phyloP scores from a whole-genome alignment of 139 green algal species.

The Auxenochlorella pyrenoidosa region DNA sequence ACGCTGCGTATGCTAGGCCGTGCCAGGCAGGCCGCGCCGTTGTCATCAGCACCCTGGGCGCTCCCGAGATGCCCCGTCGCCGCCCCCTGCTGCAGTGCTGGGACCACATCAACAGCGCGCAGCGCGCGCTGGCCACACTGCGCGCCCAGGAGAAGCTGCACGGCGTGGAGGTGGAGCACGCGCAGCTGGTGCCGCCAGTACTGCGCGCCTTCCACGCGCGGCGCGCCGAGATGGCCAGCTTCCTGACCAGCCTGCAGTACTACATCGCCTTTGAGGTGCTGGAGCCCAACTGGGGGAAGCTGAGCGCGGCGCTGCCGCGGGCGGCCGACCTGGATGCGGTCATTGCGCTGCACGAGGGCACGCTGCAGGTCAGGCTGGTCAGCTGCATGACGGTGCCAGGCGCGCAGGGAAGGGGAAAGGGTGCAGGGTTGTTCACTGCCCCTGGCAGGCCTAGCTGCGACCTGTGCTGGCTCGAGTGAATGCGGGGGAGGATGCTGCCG shows the following conservation, averaged over 20 bases:
- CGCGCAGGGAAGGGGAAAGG: no score
- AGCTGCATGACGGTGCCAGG: background rate
- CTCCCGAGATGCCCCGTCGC: no score
- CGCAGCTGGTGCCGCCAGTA: slow-evolving; percentile 46
- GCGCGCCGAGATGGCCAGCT: slow-evolving; percentile 89
- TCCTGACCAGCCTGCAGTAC: slow-evolving; percentile 92
- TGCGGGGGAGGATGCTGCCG: no score
- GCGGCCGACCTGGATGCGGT: slow-evolving; percentile 84
- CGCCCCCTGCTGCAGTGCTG: slow-evolving; percentile 54
- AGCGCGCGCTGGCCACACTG: slow-evolving; percentile 45
- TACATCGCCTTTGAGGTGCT: slow-evolving; percentile 94
- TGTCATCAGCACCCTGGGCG: no score
- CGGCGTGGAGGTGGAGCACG: slow-evolving; percentile 30
- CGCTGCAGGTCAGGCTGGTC: slow-evolving; percentile 55
- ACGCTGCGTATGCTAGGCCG: no score
- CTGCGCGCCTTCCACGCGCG: slow-evolving; percentile 73
- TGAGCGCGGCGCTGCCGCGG: slow-evolving; percentile 55
- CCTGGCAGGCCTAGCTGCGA: no score
- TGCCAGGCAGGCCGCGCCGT: no score
- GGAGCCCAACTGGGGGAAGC: slow-evolving; percentile 68
- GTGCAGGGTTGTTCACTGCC: no score
- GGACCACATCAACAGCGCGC: slow-evolving; percentile 71
- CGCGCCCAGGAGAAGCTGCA: slow-evolving; percentile 22
- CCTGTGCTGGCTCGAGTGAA: no score
- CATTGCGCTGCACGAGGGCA: slow-evolving; percentile 80